Percentiles rank a stretch among this genome's conserved stretches.
Evolutionary conservation across 305 asterid species (phyloP).

Genomic region (Nicotiana rustica): DNA sequence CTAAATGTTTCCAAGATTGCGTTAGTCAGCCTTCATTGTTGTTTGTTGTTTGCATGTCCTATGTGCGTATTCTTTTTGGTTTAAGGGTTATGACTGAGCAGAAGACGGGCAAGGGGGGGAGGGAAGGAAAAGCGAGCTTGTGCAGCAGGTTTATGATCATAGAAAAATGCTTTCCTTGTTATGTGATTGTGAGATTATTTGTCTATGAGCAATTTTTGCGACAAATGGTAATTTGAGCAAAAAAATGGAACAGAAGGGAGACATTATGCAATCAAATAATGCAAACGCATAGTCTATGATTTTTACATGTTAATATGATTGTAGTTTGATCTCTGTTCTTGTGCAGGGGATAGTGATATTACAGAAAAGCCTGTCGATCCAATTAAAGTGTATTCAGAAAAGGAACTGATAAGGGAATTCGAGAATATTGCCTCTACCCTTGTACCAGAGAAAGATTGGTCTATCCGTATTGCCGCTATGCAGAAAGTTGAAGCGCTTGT

Average conservation of each 20-base stretch:
- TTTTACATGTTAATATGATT: conserved; percentile 26
- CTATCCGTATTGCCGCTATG: conserved; percentile 92
- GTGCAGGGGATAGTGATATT: conserved; percentile 89
- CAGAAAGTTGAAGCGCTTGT: conserved; percentile 96
- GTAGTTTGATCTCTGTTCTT: conserved; percentile 43
- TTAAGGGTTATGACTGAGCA: conserved; percentile 22
- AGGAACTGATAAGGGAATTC: conserved; percentile 91
- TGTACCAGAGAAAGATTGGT: conserved; percentile 99
- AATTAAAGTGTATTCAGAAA: conserved; percentile 89
- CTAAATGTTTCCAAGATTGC: not conserved
- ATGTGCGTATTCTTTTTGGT: conserved; percentile 6
- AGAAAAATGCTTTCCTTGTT: not conserved
- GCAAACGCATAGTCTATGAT: not conserved
- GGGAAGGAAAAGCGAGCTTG: not conserved
- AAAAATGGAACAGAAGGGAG: conserved; percentile 11
- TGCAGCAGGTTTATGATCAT: not conserved
- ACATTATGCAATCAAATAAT: not conserved
- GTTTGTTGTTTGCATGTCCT: not conserved
- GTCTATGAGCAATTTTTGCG: not conserved
- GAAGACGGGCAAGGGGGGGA: not conserved
- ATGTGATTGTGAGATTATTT: conserved; percentile 12
- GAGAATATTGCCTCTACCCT: conserved; percentile 91
- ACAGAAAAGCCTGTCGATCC: conserved; percentile 95
- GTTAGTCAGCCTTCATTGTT: not conserved
- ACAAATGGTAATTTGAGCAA: not conserved